Base-by-base conservation (phyloP, 2,329 filamentous ascomycete species). In the Zarea fungicola region DNA sequence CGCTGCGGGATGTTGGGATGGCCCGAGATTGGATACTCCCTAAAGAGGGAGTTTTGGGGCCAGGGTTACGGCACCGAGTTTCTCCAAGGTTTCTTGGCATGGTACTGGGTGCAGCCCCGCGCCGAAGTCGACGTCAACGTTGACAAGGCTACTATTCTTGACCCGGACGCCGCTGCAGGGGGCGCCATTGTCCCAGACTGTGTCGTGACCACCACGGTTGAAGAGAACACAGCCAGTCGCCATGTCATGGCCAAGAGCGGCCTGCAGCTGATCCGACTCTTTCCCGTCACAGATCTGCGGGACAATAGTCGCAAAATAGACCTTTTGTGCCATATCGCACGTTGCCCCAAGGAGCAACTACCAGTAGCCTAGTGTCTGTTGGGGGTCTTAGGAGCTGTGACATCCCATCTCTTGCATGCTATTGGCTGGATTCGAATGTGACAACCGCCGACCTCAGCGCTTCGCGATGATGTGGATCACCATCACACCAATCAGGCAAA, bases 1-100 rank as follows among this genome's bases (percentile, higher is more conserved):
- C 32, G 55, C 18, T 29, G 52, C 40, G 55, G 60, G 49, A 41
- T 55, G 31, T 54, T 65, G 9, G 73, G 71, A 23, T 77, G 73
- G 74, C 75, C 75, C 9, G 76, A 77, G 60, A 39, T 78, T 18
- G 77, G 77, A n/a, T 81, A 80, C 57, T 66, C 77, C 60, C 58
- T 80, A 42, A 63, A 65, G 35, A 65, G 61, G 40, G 67, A 73
- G 51, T 54, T 59, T 41, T 80, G 77, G 76, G 71, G 72, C 1
- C 64, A 63, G 31, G 76, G 76, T 5, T 70, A 75, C 52, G 76
- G 69, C 29, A 77, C 71, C 3, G 76, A 81, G 60, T 74, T 76
- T 42, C 45, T 80, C 34, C 58, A 51, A 36, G 75, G 60, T 1
- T 73, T 71, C 46, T 37, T 74, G 16, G 50, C 52, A 11, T 58